Base-by-base conservation (phyloP, 805 yeast genomes). In the Myxozyma vanderwaltii region DNA sequence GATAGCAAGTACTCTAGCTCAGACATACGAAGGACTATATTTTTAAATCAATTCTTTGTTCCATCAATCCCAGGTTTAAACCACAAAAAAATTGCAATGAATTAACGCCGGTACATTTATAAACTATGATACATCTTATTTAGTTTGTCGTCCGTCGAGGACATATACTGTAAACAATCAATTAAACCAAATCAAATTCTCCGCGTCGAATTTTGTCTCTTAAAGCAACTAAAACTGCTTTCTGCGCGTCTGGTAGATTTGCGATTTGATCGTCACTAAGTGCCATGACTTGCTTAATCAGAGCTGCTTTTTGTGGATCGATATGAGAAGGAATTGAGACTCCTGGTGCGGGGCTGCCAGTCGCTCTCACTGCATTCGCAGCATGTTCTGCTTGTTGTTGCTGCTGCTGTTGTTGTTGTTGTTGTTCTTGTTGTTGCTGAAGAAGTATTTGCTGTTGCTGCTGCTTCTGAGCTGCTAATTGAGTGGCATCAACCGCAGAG, bases 191-290 rank as follows among this genome's bases (percentile, higher is more conserved):
- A 35, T 48, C 52, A 54, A 57, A 61, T 29, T 65, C 68, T n/a
- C 68, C 68, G 7, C 57, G 56, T 29, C 58, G 45, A 33, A 65
- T 59, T 49, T 63, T 66, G 24, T 60, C 68, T 26, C 67, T 59
- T 31, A 69, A 41, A 26, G 62, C 70, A 13, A 45, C 43, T 8
- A 77, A 71, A n/a, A 73, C 72, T 23, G 72, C 76, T 57, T 76
- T 74, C 68, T 85, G 86, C 24, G 80, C 82, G 3, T 76, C 79
- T 0, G 86, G 84, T 19, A 84, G 72, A 2, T 71, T 71, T 4
- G 72, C 69, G 0, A 85, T 69, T 58, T 83, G 85, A 24, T 77
- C 80, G 33, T 81, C 84, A n/a, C 80, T 71, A 31, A 84, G 71
- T 43, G 76, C 76, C 62, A 84, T 63, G 10, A 84, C 84, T 64